phyloP scores from a whole-genome alignment of 2,329 filamentous ascomycete genomes.

The Ceratocystiopsis sp. region DNA sequence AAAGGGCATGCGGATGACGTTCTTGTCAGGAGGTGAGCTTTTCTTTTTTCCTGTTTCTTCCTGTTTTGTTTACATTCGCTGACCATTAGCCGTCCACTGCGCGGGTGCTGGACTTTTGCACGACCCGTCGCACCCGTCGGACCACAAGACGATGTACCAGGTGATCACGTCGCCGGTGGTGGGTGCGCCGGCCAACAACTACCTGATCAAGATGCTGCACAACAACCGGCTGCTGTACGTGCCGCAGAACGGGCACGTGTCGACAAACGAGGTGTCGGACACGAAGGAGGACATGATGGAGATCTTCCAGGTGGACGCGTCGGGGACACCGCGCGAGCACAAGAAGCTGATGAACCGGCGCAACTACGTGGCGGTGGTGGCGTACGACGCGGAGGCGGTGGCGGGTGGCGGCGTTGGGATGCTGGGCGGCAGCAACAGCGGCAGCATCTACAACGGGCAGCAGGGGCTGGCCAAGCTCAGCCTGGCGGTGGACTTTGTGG shows the following conservation, averaged over 20 bases:
- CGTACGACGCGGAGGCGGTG: slow-evolving; percentile 74
- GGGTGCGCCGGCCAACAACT: slow-evolving; percentile 67
- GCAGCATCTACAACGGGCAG: slow-evolving; percentile 12
- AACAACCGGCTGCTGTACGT: slow-evolving; percentile 86
- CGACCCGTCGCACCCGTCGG: slow-evolving; percentile 74
- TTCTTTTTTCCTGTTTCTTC: neutral
- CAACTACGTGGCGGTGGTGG: slow-evolving; percentile 88
- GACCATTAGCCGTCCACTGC: slow-evolving; percentile 54
- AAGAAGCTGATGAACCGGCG: slow-evolving; percentile 85
- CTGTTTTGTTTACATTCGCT: neutral
- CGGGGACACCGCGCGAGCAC: slow-evolving; percentile 63
- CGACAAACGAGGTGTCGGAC: slow-evolving; percentile 59
- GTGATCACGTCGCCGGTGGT: slow-evolving; percentile 80
- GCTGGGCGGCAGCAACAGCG: slow-evolving; percentile 15
- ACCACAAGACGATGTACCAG: slow-evolving; percentile 99
- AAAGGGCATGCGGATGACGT: slow-evolving; percentile 92
- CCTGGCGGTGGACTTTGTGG: slow-evolving; percentile 88
- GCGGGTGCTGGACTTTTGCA: slow-evolving; percentile 88
- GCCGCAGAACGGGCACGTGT: slow-evolving; percentile 67
- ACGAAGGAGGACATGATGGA: slow-evolving; percentile 99
- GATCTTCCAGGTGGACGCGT: slow-evolving; percentile 90
- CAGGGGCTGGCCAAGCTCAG: slow-evolving; percentile 50
- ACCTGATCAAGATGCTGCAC: slow-evolving; percentile 89
- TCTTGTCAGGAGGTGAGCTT: slow-evolving; percentile 64
- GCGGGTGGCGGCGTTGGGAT: slow-evolving; percentile 15